Evolutionary conservation across 1,284 basidiomycete species (phyloP), one percentile per base, ranked within the genome.

Genomic region (Ganoderma leucocontextum): DNA sequence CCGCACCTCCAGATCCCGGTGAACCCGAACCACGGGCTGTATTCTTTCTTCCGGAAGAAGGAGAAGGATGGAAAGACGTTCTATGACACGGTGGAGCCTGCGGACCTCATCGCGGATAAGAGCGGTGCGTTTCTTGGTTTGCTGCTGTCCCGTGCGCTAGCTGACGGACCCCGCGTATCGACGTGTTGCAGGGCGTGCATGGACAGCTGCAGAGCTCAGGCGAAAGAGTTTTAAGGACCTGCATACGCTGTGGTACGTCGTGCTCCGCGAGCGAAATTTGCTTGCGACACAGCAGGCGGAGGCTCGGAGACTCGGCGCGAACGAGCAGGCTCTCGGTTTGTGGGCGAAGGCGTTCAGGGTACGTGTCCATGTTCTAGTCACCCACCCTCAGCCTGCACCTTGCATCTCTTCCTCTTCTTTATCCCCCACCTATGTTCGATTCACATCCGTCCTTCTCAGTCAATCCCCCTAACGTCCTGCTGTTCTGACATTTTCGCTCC

Each of bases 241-340:
- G 72, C 96, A 98, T 80, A 93, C 90, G 22, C 84, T 98, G 60
- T 98, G 97, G 96, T 98, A 97, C 79, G 86, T 98, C 60, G 83
- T 95, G 33, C 78, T 96, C 44, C 86, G 94, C 70, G 97, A 98
- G 80, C 88, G 93, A 10, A 98, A 98, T 80, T 82, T 97, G 22
- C 84, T 98, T 64, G 91, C 92, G 17, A 95, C 95, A n/a, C 96
- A 98, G 80, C 84, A 83, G 70, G 91, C 92, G 72, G 95, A 96
- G 76, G 84, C 87, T 53, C 84, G 91, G 71, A 82, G 94, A 69
- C 75, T 93, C 71, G 87, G 89, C 13, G 66, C 68, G 44, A 67
- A 70, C 25, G 62, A 68, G 57, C 68, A 70, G 62, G 53, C 70
- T 13, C 55, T 68, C 7, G 42, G 49, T 17, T 36, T 70, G 61